Conservation (phyloP, 2,329 filamentous ascomycete genomes). For the Tolypocladium nubicola region DNA sequence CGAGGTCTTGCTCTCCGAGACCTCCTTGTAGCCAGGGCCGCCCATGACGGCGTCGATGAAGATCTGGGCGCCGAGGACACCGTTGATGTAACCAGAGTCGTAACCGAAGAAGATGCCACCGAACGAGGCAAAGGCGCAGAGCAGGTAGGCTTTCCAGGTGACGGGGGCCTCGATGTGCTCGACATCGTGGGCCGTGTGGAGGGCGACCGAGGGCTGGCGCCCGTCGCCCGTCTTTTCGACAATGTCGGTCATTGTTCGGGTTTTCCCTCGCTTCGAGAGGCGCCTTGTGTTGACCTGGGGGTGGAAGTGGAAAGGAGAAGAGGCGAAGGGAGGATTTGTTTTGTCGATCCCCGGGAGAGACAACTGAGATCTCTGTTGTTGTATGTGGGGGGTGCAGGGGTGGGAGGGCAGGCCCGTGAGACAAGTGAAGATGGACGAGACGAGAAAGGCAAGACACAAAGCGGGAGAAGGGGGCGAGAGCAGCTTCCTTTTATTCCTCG, state of each 20-base stretch:
- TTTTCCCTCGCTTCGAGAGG: not conserved
- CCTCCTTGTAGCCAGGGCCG: conserved; percentile 12
- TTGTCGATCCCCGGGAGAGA: not conserved
- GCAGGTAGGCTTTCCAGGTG: conserved; percentile 56
- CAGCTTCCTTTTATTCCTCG: conserved; percentile 1
- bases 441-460: not conserved
- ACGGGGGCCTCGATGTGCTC: conserved; percentile 56
- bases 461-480: not conserved
- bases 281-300: not conserved
- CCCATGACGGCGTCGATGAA: conserved; percentile 44
- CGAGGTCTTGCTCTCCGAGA: conserved; percentile 35
- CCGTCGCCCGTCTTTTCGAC: conserved; percentile 10
- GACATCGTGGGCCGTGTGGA: conserved; percentile 39
- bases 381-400: not conserved
- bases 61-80: conserved; percentile 41
- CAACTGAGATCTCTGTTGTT: not conserved
- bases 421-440: not conserved
- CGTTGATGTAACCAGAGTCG: conserved; percentile 67
- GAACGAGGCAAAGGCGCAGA: conserved; percentile 61
- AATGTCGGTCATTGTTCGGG: conserved; percentile 12
- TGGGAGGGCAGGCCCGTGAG: not conserved
- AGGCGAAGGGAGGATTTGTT: not conserved
- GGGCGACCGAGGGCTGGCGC: conserved; percentile 17
- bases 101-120: conserved; percentile 72
- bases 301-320: not conserved